A percentile compares a stretch with the other conserved stretches of the same genome.
phyloP scores from a whole-genome alignment of 495 filamentous ascomycete species.

The Parathielavia appendiculata region DNA sequence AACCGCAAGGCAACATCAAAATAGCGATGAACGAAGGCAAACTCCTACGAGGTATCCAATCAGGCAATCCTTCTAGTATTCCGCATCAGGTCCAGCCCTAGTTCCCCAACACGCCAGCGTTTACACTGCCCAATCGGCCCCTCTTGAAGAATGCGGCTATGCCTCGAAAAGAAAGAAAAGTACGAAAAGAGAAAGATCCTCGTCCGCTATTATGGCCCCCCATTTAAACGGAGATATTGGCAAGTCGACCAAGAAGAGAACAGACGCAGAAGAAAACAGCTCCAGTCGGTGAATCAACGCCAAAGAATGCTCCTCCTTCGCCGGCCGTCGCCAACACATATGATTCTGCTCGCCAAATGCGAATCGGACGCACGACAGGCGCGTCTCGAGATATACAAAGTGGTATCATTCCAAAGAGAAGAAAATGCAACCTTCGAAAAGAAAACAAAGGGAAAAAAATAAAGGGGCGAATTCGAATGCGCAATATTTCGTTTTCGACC shows the following conservation, averaged over 20 bases:
- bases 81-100: neutral
- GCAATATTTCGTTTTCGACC: too few relatives aligned
- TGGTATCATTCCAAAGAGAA: conserved; percentile 21
- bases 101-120: neutral
- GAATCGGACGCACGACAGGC: neutral
- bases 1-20: neutral
- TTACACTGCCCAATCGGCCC: neutral
- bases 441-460: neutral
- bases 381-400: conserved; percentile 13
- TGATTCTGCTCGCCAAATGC: conserved; percentile 5
- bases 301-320: conserved; percentile 6
- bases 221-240: neutral
- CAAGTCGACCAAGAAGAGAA: neutral
- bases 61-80: conserved; percentile 3
- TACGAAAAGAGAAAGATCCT: neutral
- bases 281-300: conserved; percentile 5
- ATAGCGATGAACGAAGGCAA: neutral
- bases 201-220: neutral
- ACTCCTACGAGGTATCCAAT: neutral
- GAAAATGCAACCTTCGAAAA: conserved; percentile 7
- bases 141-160: neutral
- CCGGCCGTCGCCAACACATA: neutral
- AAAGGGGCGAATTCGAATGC: neutral
- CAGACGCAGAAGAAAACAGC: neutral
- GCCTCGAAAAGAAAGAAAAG: neutral